phyloP scores from a whole-genome alignment of 768 basidiomycete genomes.

The Suillus hirtellus region DNA sequence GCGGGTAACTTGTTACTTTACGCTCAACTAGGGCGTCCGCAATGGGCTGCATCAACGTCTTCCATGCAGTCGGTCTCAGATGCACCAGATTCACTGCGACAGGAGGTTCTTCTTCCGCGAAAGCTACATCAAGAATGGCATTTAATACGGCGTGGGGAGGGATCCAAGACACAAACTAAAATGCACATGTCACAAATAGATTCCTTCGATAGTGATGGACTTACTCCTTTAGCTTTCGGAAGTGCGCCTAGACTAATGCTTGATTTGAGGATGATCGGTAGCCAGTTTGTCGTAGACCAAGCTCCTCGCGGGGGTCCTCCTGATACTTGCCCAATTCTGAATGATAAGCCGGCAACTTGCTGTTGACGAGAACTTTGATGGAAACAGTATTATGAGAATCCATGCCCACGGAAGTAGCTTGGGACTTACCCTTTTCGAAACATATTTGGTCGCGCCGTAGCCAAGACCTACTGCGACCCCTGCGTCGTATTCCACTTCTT shows the following conservation, averaged over 20 bases:
- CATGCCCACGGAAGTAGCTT: neutral
- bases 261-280: slow-evolving; percentile 43
- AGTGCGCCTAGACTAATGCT: slow-evolving; percentile 27
- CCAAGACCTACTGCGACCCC: slow-evolving; percentile 40
- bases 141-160: slow-evolving; percentile 17
- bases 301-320: slow-evolving; percentile 41
- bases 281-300: slow-evolving; percentile 49
- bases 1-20: slow-evolving; percentile 9
- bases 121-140: slow-evolving; percentile 22
- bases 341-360: slow-evolving; percentile 37
- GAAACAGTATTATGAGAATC: neutral
- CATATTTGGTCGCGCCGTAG: slow-evolving; percentile 49
- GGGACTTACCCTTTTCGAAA: slow-evolving; percentile 38
- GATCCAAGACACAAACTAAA: slow-evolving; percentile 24
- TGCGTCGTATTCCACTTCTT: slow-evolving; percentile 34
- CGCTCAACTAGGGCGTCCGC: slow-evolving; percentile 7
- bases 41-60: slow-evolving; percentile 20
- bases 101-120: slow-evolving; percentile 10
- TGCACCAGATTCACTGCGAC: slow-evolving; percentile 27
- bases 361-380: slow-evolving; percentile 37
- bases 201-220: slow-evolving; percentile 2
- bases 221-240: slow-evolving; percentile 29
- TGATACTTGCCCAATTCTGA: slow-evolving; percentile 48
- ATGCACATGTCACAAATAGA: neutral
- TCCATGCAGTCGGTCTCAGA: slow-evolving; percentile 24